Conservation (phyloP, 2,329 filamentous ascomycete genomes). For the Apiospora sp. region DNA sequence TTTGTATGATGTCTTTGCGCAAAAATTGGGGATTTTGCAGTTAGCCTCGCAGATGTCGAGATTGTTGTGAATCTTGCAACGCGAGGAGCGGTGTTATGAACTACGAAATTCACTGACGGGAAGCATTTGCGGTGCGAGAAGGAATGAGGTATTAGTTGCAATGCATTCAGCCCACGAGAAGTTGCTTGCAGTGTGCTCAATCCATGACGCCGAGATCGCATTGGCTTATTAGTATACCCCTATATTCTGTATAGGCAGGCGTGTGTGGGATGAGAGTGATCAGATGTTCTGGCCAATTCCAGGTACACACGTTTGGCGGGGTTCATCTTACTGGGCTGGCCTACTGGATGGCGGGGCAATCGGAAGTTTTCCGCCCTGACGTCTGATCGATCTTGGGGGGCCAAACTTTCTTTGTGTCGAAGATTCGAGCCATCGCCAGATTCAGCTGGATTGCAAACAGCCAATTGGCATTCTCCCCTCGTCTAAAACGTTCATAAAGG, state of each 20-base stretch:
- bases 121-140: neutral
- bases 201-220: neutral
- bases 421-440: constrained; percentile 27
- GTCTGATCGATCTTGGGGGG: neutral
- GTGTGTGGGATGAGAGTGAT: neutral
- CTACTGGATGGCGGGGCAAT: constrained; percentile 18
- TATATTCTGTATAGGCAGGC: neutral
- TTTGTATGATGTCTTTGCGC: constrained; percentile 27
- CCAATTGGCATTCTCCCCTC: neutral
- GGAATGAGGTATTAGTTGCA: neutral
- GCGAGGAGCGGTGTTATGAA: neutral
- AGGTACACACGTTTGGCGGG: neutral
- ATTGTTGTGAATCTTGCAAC: constrained; percentile 20
- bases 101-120: neutral
- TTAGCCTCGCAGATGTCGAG: constrained; percentile 19
- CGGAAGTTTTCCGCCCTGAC: constrained; percentile 23
- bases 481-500: neutral
- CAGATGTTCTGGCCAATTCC: constrained; percentile 16
- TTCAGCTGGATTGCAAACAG: constrained; percentile 5
- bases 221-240: constrained; percentile 8
- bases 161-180: neutral
- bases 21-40: neutral
- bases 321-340: neutral
- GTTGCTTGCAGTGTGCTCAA: neutral
- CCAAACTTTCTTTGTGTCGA: constrained; percentile 23